A percentile compares a stretch with the other conserved stretches of the same genome.
Evolutionary conservation across 306 rosid genomes (phyloP).

Genomic region (Astragalus glycyphyllos): DNA sequence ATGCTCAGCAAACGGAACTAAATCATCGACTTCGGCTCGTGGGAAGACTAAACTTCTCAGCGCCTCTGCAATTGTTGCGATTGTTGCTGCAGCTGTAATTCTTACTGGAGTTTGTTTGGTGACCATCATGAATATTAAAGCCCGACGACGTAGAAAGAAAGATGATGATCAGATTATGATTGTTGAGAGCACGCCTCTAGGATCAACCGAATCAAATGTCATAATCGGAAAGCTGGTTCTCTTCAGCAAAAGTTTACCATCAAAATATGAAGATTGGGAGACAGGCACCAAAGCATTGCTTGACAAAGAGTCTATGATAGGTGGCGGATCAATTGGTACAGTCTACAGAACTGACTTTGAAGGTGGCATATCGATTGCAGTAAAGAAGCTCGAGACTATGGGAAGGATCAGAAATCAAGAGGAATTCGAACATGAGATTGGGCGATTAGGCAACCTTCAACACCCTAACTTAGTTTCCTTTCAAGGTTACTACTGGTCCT

Average conservation of each 20-base stretch:
- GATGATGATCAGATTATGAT: constrained; percentile 62
- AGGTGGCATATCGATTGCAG: constrained; percentile 90
- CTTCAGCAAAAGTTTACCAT: constrained; percentile 93
- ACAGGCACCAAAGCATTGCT: constrained; percentile 94
- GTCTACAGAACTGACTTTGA: constrained; percentile 88
- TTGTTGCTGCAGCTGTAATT: constrained; percentile 93
- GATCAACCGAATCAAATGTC: constrained; percentile 77
- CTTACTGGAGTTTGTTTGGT: constrained; percentile 88
- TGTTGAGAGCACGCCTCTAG: constrained; percentile 88
- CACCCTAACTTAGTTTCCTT: constrained; percentile 82
- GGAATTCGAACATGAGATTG: constrained; percentile 92
- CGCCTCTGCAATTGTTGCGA: constrained; percentile 82
- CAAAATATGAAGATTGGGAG: constrained; percentile 99
- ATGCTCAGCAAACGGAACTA: constrained; percentile 64
- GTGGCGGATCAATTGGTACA: constrained; percentile 89
- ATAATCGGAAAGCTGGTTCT: constrained; percentile 95
- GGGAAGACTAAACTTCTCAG: constrained; percentile 68
- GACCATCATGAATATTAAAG: constrained; percentile 73
- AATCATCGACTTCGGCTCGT: constrained; percentile 37
- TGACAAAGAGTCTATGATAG: constrained; percentile 88
- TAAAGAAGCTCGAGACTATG: constrained; percentile 88
- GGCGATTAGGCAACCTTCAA: constrained; percentile 74
- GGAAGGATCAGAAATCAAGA: constrained; percentile 96
- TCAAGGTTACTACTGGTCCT: constrained; percentile 97
- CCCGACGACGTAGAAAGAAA: constrained; percentile 59